These are phyloP conservation scores for Fusarium subtropicale DNA, from an alignment of 2,329 filamentous ascomycete species.

Conservation along the genomic window DNA sequence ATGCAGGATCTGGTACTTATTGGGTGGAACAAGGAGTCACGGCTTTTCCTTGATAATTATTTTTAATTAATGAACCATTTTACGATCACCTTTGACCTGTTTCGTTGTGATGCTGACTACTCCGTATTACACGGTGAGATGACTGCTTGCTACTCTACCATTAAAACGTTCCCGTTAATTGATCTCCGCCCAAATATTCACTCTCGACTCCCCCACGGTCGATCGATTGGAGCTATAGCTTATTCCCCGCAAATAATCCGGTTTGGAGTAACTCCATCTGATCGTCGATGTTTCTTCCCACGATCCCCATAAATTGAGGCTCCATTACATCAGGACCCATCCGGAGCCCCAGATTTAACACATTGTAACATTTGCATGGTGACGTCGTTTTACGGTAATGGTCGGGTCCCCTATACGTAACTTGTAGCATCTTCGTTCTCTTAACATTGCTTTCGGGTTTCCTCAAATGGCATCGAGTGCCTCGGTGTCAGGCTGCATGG, in stretches of 20 bases:
- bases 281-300: constrained; percentile 21
- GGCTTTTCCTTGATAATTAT: constrained; percentile 18
- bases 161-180: not conserved
- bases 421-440: not conserved
- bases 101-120: not conserved
- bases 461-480: not conserved
- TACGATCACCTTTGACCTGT: not conserved
- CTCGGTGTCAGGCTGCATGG: not conserved
- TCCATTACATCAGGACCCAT: constrained; percentile 32
- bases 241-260: constrained; percentile 15
- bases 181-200: not conserved
- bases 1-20: constrained; percentile 4
- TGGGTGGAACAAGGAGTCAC: constrained; percentile 13
- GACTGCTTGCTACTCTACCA: not conserved
- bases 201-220: not conserved
- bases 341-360: constrained; percentile 23
- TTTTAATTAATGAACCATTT: constrained; percentile 19
- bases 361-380: constrained; percentile 3
- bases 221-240: not conserved
- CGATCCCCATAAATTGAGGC: constrained; percentile 29
- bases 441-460: not conserved
- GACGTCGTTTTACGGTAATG: constrained; percentile 1
- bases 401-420: not conserved
- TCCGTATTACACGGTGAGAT: too few species aligned
- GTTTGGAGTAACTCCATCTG: constrained; percentile 8